Percentiles rank a stretch among this genome's conserved stretches.
Conservation (phyloP, 2,329 filamentous ascomycete species). For the Pyrenochaeta sp. region DNA sequence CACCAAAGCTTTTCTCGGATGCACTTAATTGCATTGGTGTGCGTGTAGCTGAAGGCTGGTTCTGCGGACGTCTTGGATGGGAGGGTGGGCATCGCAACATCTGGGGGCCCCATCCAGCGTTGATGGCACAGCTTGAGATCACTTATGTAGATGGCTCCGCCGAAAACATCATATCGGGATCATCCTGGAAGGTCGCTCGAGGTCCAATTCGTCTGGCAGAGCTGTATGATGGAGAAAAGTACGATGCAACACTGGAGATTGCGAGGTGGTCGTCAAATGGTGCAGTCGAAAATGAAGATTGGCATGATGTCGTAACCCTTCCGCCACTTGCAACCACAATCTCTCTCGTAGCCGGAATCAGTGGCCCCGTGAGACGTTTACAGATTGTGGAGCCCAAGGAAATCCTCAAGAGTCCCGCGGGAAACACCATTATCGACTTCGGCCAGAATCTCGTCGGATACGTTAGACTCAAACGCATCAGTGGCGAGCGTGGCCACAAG, state of each 20-base stretch:
- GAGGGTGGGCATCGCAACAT: conserved; percentile 43
- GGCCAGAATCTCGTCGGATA: conserved; percentile 65
- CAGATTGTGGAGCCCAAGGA: conserved; percentile 63
- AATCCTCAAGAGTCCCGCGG: conserved; percentile 56
- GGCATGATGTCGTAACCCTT: conserved; percentile 4
- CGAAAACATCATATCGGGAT: conserved; percentile 32
- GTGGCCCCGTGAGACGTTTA: not conserved
- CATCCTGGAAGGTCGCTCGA: conserved; percentile 44
- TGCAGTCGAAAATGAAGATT: not conserved
- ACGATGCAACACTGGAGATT: conserved; percentile 51
- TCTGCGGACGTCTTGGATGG: conserved; percentile 50
- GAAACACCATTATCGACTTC: conserved; percentile 62
- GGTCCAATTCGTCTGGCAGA: conserved; percentile 47
- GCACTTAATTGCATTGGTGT: conserved; percentile 49
- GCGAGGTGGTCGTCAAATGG: conserved; percentile 14
- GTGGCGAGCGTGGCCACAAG: conserved; percentile 39
- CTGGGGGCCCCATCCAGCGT: conserved; percentile 49
- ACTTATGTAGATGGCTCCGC: not conserved
- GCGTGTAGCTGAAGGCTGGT: conserved; percentile 61
- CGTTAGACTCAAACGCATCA: conserved; percentile 46
- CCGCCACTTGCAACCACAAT: conserved; percentile 32
- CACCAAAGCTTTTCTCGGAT: conserved; percentile 51
- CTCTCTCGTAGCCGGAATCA: conserved; percentile 48
- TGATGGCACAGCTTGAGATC: conserved; percentile 49
- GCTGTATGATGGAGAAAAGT: conserved; percentile 62